Base-by-base conservation (phyloP, 306 rosid genomes). In the Trichosanthes cucumerina region DNA sequence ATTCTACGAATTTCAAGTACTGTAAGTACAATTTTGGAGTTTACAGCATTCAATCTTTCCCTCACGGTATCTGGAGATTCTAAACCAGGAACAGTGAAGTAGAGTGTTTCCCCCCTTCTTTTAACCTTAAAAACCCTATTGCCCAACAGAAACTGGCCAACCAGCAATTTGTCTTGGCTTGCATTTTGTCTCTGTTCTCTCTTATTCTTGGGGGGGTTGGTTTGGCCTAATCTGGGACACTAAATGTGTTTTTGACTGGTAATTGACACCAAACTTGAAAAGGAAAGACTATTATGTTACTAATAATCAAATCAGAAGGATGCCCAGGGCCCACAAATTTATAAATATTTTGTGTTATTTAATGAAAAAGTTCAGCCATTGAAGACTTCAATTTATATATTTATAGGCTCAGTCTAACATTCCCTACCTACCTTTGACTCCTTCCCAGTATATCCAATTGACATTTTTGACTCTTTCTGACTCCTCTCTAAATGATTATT, bases 361-460 rank as follows among this genome's bases (percentile, higher is more conserved):
- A 47, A 46, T 23, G 58, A 23, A 26, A 18, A 74, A 50, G 78
- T 49, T 39, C 52, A 65, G 72, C 18, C 47, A 38, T 36, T 36
- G 26, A 65, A 26, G 77, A 44, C 77, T 47, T 71, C 21, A 73
- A 74, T 74, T 73, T 74, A 28, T 46, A 74, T 47, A 50, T 49
- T 50, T 74, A 50, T 74, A 74, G 44, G 24, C 77, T 65, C 28
- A 65, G 13, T 2, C 68, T 64, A 43, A 43, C 33, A 46, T 72
- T 72, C 41, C 41, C 24, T 72, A 50, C 78, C 78, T 50, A 74
- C 47, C 78, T 74, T 74, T 28, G 63, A 50, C 62, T 74, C 14
- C 57, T 72, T 18, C 57, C 59, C 23, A 18, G 41, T 38, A 36
- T 65, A 46, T 18, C n/a, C 21, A 72, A 47, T 72, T 72, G 58